These are phyloP conservation scores for Gilbertella persicaria DNA, from an alignment of 371 early-diverging fungal genomes.

Conservation along the genomic window DNA sequence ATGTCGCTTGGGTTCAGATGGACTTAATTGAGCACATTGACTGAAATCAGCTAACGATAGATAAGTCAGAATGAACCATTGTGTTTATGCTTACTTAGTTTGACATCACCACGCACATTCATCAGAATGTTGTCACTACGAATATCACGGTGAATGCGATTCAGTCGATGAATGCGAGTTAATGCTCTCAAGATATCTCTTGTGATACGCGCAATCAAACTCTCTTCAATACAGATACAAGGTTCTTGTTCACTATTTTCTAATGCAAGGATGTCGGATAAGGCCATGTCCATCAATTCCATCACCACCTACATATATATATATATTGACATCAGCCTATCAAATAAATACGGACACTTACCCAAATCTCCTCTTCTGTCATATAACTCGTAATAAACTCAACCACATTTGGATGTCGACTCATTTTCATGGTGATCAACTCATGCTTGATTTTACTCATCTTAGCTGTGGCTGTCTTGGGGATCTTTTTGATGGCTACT, in stretches of 20 bases:
- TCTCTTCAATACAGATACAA: slow-evolving; percentile 45
- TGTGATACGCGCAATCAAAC: slow-evolving; percentile 61
- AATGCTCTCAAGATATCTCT: slow-evolving; percentile 82
- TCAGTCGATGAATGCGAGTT: slow-evolving; percentile 81
- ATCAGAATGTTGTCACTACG: slow-evolving; percentile 75
- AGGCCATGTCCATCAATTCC: slow-evolving; percentile 73
- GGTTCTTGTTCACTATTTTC: slow-evolving; percentile 52
- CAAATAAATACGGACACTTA: slow-evolving; percentile 5
- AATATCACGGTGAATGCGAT: slow-evolving; percentile 93
- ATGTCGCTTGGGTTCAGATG: slow-evolving; percentile 54
- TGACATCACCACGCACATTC: slow-evolving; percentile 65
- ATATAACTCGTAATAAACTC: slow-evolving; percentile 62
- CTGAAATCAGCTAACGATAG: slow-evolving; percentile 63
- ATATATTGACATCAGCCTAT: too few species aligned
- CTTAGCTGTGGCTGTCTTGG: slow-evolving; percentile 53
- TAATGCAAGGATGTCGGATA: slow-evolving; percentile 64
- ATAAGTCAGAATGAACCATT: not conserved
- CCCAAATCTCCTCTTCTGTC: slow-evolving; percentile 56
- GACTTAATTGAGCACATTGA: slow-evolving; percentile 58
- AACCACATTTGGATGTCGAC: slow-evolving; percentile 65
- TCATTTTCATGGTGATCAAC: slow-evolving; percentile 62
- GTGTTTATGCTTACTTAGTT: slow-evolving; percentile 42
- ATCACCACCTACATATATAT: slow-evolving; percentile 68
- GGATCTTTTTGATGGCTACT: slow-evolving; percentile 72
- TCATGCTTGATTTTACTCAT: slow-evolving; percentile 65